phyloP scores from a whole-genome alignment of 2,329 filamentous ascomycete species.

The Fusarium napiforme region DNA sequence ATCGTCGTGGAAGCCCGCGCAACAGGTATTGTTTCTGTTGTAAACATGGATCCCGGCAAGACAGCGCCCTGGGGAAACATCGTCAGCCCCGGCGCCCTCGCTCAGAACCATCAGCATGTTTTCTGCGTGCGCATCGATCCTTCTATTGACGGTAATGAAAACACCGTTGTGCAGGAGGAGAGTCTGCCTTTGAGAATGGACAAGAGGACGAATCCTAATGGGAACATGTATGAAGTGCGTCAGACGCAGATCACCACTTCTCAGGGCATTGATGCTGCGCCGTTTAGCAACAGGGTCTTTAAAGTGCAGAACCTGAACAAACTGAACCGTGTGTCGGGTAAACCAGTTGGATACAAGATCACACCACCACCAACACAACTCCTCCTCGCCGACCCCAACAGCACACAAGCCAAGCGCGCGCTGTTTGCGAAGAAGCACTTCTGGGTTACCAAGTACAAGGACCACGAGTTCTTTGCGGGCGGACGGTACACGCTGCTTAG shows the following conservation, averaged over 20 bases:
- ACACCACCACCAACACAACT: constrained; percentile 53
- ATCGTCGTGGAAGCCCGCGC: constrained; percentile 72
- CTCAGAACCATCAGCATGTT: constrained; percentile 77
- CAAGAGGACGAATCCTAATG: constrained; percentile 59
- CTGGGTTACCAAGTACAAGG: constrained; percentile 59
- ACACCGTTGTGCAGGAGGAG: constrained; percentile 61
- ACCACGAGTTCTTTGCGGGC: constrained; percentile 58
- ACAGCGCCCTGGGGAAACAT: constrained; percentile 67
- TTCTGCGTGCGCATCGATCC: constrained; percentile 74
- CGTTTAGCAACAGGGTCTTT: constrained; percentile 60
- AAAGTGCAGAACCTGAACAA: constrained; percentile 60
- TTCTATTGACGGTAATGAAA: constrained; percentile 68
- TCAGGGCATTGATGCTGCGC: constrained; percentile 60
- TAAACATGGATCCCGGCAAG: constrained; percentile 67
- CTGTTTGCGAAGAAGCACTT: constrained; percentile 57
- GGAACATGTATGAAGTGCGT: constrained; percentile 55
- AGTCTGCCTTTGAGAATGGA: constrained; percentile 57
- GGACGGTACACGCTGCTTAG: constrained; percentile 52
- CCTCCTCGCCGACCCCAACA: constrained; percentile 54
- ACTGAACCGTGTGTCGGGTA: constrained; percentile 57
- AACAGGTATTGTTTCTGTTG: constrained; percentile 72
- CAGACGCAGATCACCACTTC: constrained; percentile 58
- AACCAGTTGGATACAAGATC: constrained; percentile 61
- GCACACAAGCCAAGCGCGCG: constrained; percentile 54
- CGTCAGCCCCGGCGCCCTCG: constrained; percentile 71